Conservation (phyloP, 2,329 filamentous ascomycete species). For the Sphaerostilbella broomeana region DNA sequence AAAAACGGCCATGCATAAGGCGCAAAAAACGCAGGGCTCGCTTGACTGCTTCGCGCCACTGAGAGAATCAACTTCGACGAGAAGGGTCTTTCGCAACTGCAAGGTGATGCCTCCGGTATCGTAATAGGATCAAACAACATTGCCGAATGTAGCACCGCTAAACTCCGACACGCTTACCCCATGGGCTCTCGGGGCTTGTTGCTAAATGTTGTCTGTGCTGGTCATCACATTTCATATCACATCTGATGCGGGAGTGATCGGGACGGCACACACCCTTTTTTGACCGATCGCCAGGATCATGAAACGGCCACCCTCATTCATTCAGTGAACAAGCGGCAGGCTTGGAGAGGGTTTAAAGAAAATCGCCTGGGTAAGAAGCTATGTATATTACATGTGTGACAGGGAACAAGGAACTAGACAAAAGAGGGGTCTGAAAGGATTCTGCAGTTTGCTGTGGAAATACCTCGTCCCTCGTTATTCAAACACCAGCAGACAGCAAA, state of each 20-base stretch:
- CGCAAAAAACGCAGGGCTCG: too few species aligned
- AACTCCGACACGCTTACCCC: not conserved
- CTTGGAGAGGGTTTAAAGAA: slow-evolving; percentile 22
- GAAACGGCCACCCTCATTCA: slow-evolving; percentile 5
- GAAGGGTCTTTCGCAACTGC: not conserved
- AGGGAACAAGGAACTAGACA: too few species aligned
- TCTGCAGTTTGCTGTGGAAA: too few species aligned
- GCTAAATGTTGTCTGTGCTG: slow-evolving; percentile 4
- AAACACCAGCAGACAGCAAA: too few species aligned
- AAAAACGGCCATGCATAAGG: not conserved
- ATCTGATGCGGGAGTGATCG: not conserved
- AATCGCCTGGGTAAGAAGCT: too few species aligned
- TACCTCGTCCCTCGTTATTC: too few species aligned
- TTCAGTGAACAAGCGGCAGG: slow-evolving; percentile 9
- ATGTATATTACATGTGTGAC: too few species aligned
- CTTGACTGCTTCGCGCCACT: too few species aligned
- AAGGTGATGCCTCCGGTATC: not conserved
- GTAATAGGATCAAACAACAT: not conserved
- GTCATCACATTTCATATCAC: slow-evolving; percentile 8
- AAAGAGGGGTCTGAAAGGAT: too few species aligned
- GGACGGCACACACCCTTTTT: not conserved
- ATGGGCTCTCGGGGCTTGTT: not conserved
- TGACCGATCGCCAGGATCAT: slow-evolving; percentile 6
- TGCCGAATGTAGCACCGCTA: not conserved
- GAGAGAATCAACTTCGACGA: too few species aligned